These are phyloP conservation scores for Agastache rugosa DNA, from an alignment of 257 asterid genomes.

Conservation along the genomic window DNA sequence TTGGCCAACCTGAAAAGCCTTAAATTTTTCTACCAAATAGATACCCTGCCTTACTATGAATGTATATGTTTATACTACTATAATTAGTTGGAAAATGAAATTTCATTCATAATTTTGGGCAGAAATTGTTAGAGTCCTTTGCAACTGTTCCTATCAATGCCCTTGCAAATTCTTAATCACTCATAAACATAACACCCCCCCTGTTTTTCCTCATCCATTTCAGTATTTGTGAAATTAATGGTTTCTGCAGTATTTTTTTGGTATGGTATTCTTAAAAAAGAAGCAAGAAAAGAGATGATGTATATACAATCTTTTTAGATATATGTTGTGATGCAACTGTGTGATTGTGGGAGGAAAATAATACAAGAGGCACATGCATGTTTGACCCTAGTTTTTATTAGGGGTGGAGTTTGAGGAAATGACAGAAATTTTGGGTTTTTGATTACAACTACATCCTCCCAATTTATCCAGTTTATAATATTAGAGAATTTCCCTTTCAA, in stretches of 20 bases:
- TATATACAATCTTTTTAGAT: constrained; percentile 36
- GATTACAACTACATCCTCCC: not conserved
- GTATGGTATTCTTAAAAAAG: constrained; percentile 26
- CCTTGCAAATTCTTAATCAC: not conserved
- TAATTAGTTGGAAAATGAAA: constrained; percentile 47
- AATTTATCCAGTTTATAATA: not conserved
- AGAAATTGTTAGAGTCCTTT: not conserved
- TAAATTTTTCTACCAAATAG: constrained; percentile 44
- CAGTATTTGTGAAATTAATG: not conserved
- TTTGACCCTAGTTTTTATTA: constrained; percentile 58
- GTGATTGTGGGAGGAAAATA: constrained; percentile 39
- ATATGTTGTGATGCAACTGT: constrained; percentile 41
- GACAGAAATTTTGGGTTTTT: constrained; percentile 15
- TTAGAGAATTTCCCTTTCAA: constrained; percentile 36
- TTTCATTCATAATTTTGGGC: constrained; percentile 30
- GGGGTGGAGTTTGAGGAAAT: constrained; percentile 45
- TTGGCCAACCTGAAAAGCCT: constrained; percentile 52
- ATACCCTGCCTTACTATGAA: constrained; percentile 46
- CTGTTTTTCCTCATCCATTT: constrained; percentile 3
- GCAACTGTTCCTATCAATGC: constrained; percentile 15
- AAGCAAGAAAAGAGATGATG: constrained; percentile 36
- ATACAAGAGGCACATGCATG: constrained; percentile 57
- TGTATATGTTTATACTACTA: constrained; percentile 34
- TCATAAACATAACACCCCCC: not conserved
- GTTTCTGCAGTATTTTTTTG: not conserved